These are phyloP conservation scores for Trichosporon sp. DNA, from an alignment of 1,284 basidiomycete genomes.

Conservation along the genomic window DNA sequence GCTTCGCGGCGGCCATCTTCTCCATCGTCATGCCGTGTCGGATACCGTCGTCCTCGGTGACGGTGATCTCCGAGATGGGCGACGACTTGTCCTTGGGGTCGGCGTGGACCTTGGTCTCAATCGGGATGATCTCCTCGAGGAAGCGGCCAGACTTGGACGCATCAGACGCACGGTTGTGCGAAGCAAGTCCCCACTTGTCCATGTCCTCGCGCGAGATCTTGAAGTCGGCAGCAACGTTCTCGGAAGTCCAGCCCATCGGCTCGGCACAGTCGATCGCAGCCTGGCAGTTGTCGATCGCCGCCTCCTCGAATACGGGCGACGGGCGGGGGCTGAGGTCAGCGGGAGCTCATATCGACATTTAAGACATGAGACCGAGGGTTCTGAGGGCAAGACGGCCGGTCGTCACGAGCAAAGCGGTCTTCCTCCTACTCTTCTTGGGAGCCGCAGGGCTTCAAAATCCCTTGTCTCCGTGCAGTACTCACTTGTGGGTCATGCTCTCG, in stretches of 20 bases:
- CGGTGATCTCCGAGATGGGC: slow-evolving; percentile 51
- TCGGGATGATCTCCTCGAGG: slow-evolving; percentile 70
- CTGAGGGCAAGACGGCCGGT: too few species aligned
- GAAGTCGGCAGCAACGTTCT: slow-evolving; percentile 73
- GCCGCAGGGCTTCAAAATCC: too few species aligned
- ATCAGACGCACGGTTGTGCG: slow-evolving; percentile 68
- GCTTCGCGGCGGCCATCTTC: slow-evolving; percentile 59
- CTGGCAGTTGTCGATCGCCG: slow-evolving; percentile 60
- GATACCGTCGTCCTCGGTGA: slow-evolving; percentile 76
- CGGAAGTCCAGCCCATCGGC: slow-evolving; percentile 90
- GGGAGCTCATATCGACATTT: slow-evolving; percentile 9
- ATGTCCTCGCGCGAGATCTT: slow-evolving; percentile 67
- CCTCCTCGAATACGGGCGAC: slow-evolving; percentile 65
- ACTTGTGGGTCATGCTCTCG: slow-evolving; percentile 67
- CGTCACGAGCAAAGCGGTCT: too few species aligned
- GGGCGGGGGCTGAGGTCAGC: slow-evolving; percentile 60
- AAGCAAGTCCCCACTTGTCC: slow-evolving; percentile 73
- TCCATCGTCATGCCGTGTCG: slow-evolving; percentile 70
- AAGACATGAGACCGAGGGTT: too few species aligned
- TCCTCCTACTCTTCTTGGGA: too few species aligned
- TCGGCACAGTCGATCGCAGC: slow-evolving; percentile 70
- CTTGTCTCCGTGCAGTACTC: too few species aligned
- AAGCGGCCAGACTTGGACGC: slow-evolving; percentile 62
- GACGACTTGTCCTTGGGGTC: slow-evolving; percentile 28
- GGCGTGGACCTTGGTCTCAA: slow-evolving; percentile 53